phyloP scores from a whole-genome alignment of 345 rosid genomes.

The Eucalyptus marginata region DNA sequence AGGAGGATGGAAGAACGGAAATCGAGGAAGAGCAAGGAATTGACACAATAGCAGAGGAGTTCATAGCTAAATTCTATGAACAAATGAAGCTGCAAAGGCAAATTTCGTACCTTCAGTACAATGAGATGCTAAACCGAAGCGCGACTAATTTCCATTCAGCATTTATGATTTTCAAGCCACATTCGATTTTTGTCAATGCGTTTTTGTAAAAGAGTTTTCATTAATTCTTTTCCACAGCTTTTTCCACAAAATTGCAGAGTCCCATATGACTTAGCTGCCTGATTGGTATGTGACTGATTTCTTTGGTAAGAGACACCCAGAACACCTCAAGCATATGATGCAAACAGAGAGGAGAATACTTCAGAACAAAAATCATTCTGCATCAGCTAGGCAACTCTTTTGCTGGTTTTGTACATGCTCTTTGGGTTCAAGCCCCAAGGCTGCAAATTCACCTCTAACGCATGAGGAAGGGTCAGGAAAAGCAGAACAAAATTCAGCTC shows the following conservation, averaged over 20 bases:
- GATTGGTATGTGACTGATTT: neutral
- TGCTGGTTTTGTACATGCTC: neutral
- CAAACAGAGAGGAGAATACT: neutral
- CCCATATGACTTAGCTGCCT: neutral
- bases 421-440: neutral
- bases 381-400: neutral
- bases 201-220: neutral
- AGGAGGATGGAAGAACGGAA: neutral
- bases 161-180: neutral
- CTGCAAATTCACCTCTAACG: neutral
- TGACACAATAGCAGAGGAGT: conserved; percentile 71
- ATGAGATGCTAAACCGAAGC: conserved; percentile 2
- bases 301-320: neutral
- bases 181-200: neutral
- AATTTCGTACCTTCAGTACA: conserved; percentile 44
- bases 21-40: conserved; percentile 31
- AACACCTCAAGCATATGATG: neutral
- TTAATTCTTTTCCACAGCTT: neutral
- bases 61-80: conserved; percentile 55
- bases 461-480: neutral
- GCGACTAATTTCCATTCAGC: neutral
- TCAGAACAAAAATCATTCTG: neutral
- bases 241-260: neutral
- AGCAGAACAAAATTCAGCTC: neutral
- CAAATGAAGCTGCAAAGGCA: conserved; percentile 77